Evolutionary conservation across 1,139 yeast species (phyloP).

Genomic region (Suhomyces choctaworum): DNA sequence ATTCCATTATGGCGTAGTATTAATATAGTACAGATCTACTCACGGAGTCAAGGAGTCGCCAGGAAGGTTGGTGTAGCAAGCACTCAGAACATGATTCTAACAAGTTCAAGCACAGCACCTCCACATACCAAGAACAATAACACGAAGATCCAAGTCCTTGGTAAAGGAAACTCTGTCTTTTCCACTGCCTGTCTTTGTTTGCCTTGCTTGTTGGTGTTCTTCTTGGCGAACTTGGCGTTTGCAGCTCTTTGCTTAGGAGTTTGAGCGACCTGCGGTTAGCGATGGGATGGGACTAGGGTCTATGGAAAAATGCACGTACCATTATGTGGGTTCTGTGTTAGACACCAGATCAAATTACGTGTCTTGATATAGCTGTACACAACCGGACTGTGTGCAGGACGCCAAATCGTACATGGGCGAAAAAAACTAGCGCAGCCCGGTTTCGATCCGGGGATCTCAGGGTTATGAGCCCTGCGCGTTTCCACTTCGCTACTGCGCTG

Average conservation of each 20-base stretch:
- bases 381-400: conserved; percentile 5
- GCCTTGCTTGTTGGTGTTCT: conserved; percentile 69
- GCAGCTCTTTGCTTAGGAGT: conserved; percentile 86
- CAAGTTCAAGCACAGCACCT: conserved; percentile 74
- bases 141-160: conserved; percentile 59
- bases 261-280: conserved; percentile 49
- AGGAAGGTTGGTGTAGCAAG: no score
- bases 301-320: conserved; percentile 10
- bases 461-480: conserved; percentile 99
- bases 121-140: conserved; percentile 76
- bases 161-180: conserved; percentile 46
- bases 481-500: conserved; percentile 98
- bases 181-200: conserved; percentile 48
- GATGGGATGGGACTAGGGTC: not conserved
- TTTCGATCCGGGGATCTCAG: conserved; percentile 99
- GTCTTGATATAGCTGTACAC: conserved; percentile 5
- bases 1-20: conserved; percentile 2
- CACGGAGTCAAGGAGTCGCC: no score
- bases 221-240: conserved; percentile 76
- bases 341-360: conserved; percentile 9
- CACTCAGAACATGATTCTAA: conserved; percentile 41
- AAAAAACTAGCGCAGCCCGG: conserved; percentile 84
- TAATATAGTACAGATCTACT: conserved; percentile 8
- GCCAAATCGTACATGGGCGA: not conserved
- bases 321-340: conserved; percentile 4